These are phyloP conservation scores for Thermothelomyces thermophilus DNA, from an alignment of 2,329 filamentous ascomycete species.

Conservation along the genomic window DNA sequence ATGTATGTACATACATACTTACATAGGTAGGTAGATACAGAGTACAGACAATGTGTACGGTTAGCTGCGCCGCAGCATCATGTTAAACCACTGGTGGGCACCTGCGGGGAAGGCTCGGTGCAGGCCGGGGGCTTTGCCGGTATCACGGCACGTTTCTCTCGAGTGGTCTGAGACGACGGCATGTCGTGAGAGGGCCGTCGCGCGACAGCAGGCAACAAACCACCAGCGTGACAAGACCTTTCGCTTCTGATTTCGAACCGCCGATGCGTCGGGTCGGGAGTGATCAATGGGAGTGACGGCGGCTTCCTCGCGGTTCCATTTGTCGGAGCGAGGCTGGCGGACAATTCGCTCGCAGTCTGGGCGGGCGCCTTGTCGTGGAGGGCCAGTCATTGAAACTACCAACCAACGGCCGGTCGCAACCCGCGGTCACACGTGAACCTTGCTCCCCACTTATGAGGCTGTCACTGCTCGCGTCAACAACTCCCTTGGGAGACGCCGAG, in stretches of 20 bases:
- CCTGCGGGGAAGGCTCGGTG: slow-evolving; percentile 13
- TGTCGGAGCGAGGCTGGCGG: slow-evolving; percentile 5
- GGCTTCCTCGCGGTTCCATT: slow-evolving; percentile 1
- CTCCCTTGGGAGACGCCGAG: neutral
- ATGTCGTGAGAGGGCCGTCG: slow-evolving; percentile 9
- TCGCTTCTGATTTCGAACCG: neutral
- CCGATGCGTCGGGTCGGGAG: slow-evolving; percentile 10
- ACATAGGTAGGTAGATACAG: too few relatives aligned
- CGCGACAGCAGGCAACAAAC: slow-evolving; percentile 21
- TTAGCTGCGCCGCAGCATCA: slow-evolving; percentile 14
- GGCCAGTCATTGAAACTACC: neutral
- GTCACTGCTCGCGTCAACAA: neutral
- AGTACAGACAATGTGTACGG: too few relatives aligned
- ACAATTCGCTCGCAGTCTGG: neutral
- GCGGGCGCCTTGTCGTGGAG: neutral
- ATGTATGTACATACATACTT: too few relatives aligned
- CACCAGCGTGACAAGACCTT: slow-evolving; percentile 11
- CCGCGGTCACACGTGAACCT: slow-evolving; percentile 9
- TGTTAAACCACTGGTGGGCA: slow-evolving; percentile 1
- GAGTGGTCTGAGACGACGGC: slow-evolving; percentile 1
- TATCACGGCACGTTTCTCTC: slow-evolving; percentile 1
- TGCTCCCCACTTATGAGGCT: slow-evolving; percentile 3
- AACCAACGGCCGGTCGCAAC: slow-evolving; percentile 9
- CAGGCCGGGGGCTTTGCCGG: slow-evolving; percentile 12
- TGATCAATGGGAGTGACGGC: neutral